These are phyloP conservation scores for Suillus spraguei DNA, from an alignment of 768 basidiomycete genomes.

Conservation along the genomic window DNA sequence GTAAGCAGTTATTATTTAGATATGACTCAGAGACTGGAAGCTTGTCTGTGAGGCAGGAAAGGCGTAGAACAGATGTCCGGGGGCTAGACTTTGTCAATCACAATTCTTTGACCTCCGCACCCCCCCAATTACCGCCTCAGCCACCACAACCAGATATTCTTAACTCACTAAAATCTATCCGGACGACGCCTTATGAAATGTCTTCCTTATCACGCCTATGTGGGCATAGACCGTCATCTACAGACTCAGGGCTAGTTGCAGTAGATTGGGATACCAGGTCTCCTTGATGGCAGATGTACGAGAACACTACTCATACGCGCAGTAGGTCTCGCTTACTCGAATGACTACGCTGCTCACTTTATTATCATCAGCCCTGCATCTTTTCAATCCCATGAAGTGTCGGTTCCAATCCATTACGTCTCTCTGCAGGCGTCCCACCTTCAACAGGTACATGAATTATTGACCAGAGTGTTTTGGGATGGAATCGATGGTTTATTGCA, in stretches of 20 bases:
- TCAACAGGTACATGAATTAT: constrained; percentile 69
- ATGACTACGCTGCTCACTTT: constrained; percentile 7
- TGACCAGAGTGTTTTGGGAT: constrained; percentile 72
- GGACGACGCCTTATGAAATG: constrained; percentile 62
- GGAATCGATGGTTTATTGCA: constrained; percentile 66
- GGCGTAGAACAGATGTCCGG: constrained; percentile 18
- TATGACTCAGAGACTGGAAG: not conserved
- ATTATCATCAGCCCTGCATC: constrained; percentile 51
- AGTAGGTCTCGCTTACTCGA: constrained; percentile 45
- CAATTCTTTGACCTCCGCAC: constrained; percentile 29
- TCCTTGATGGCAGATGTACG: constrained; percentile 75
- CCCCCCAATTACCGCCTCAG: constrained; percentile 28
- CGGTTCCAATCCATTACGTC: constrained; percentile 64
- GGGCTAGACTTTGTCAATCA: constrained; percentile 6
- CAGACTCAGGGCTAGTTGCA: constrained; percentile 43
- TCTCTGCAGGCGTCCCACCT: constrained; percentile 62
- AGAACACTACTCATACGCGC: constrained; percentile 60
- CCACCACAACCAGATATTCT: constrained; percentile 39
- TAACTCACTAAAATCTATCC: constrained; percentile 51
- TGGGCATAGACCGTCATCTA: constrained; percentile 36
- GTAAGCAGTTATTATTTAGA: constrained; percentile 15
- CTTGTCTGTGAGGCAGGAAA: constrained; percentile 22
- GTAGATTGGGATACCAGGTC: constrained; percentile 73
- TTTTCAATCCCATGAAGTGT: constrained; percentile 42
- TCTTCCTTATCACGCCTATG: constrained; percentile 70